Evolutionary conservation across 352 stramenopile genomes (phyloP).

Genomic region (Halophytophthora polymorphica): DNA sequence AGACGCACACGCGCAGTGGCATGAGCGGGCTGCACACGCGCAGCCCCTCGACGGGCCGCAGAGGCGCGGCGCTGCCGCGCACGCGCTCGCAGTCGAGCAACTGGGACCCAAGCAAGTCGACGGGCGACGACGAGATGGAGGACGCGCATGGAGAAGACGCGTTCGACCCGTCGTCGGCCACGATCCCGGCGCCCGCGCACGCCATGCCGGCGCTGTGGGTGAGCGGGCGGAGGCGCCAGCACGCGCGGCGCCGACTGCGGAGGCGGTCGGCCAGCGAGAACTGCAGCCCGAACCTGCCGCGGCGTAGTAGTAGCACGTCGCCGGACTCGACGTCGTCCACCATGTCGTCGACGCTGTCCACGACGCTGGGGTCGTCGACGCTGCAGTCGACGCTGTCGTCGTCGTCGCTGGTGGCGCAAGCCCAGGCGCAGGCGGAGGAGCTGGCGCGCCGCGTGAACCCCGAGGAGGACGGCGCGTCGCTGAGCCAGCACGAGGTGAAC

Average conservation of each 20-base stretch:
- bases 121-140: conserved; percentile 39
- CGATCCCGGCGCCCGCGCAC: conserved; percentile 35
- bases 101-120: conserved; percentile 39
- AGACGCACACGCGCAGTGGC: conserved; percentile 9
- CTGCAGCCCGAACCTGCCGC: conserved; percentile 15
- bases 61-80: conserved; percentile 26
- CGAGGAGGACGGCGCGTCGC: conserved; percentile 16
- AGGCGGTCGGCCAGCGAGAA: conserved; percentile 37
- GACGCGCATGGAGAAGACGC: conserved; percentile 34
- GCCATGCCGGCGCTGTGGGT: conserved; percentile 39
- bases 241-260: conserved; percentile 33
- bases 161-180: conserved; percentile 38
- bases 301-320: conserved; percentile 22
- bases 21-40: conserved; percentile 14
- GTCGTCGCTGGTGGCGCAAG: conserved; percentile 5
- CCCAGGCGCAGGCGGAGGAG: conserved; percentile 26
- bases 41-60: background rate
- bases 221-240: conserved; percentile 35
- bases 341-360: conserved; percentile 5
- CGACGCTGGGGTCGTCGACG: conserved; percentile 2
- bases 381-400: conserved; percentile 21
- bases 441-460: conserved; percentile 22
- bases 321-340: conserved; percentile 12
- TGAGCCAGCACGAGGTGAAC: conserved; percentile 15
- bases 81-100: conserved; percentile 62